phyloP scores from a whole-genome alignment of 2,329 filamentous ascomycete genomes.

The Chrysoporthe deuterocubensis region DNA sequence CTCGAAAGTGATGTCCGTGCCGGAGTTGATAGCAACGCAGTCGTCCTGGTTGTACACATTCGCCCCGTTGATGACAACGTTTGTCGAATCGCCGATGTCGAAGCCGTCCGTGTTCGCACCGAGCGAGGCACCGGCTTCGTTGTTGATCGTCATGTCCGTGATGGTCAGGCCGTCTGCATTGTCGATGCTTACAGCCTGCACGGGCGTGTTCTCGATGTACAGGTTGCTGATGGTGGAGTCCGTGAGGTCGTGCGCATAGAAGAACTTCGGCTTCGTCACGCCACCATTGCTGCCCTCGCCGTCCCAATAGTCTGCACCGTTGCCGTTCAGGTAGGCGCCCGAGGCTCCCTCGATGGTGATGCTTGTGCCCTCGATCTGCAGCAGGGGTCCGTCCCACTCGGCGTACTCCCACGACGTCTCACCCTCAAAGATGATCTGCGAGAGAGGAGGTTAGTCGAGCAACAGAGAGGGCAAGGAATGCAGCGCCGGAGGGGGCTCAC shows the following conservation, averaged over 20 bases:
- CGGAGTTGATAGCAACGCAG: conserved; percentile 63
- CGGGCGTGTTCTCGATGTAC: conserved; percentile 58
- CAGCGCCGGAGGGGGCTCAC: conserved; percentile 42
- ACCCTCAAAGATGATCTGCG: conserved; percentile 62
- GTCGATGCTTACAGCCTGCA: conserved; percentile 55
- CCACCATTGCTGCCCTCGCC: conserved; percentile 61
- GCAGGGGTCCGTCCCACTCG: conserved; percentile 67
- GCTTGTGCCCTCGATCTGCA: conserved; percentile 60
- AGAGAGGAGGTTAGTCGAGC: conserved; percentile 17
- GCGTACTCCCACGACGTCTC: conserved; percentile 68
- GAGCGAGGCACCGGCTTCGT: conserved; percentile 54
- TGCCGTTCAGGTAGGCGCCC: conserved; percentile 58
- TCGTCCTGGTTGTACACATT: conserved; percentile 63
- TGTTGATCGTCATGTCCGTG: conserved; percentile 58
- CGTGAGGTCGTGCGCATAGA: conserved; percentile 56
- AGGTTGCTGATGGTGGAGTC: conserved; percentile 52
- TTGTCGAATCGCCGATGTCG: conserved; percentile 51
- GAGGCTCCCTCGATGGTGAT: conserved; percentile 56
- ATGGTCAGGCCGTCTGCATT: conserved; percentile 48
- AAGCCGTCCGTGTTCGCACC: conserved; percentile 61
- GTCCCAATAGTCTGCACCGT: conserved; percentile 64
- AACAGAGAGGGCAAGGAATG: neutral
- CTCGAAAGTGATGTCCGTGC: conserved; percentile 45
- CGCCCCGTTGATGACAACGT: conserved; percentile 54
- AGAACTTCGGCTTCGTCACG: conserved; percentile 66